Base-by-base conservation (phyloP, 331 rosid genomes). In the Quercus tomentella region DNA sequence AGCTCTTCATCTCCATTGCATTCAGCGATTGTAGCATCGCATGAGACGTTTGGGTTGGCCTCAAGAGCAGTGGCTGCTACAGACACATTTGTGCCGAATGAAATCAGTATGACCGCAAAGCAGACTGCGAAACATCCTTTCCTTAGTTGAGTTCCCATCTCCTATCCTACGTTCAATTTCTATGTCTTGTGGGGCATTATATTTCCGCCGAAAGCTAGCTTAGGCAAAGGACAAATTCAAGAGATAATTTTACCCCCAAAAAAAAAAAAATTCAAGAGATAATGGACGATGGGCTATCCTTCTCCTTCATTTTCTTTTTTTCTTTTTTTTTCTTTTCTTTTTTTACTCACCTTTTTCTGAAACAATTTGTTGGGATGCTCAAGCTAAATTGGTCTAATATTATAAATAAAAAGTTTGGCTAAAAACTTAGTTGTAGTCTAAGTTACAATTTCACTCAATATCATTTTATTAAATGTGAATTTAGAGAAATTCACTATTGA, bases 401-500 rank as follows among this genome's bases (percentile, higher is more conserved):
- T 30, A 30, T 0, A 4, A 4, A 30, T 30, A 30, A 30, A 30
- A 25, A 26, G 33, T 30, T 30, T 30, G 4, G 5, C 33, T 30
- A 30, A 30, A 30, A 30, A 30, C 0, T 30, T 30, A 0, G 1
- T 30, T 30, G 33, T 30, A 30, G 33, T 30, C 0, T 30, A 30
- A 30, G 0, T 30, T 30, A 30, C 0, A 30, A 30, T 0, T 30
- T 0, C 33, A 4, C 0, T 30, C 0, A 30, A 30, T 30, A 4
- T 30, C 0, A 0, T 0, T 30, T 30, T 30, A 30, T 30, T 30
- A 4, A 0, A 30, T 30, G 31, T 30, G 31, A 30, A 30, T 30
- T 30, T 30, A 4, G 31, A 30, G 0, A 30, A 30, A 30, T 30
- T 30, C 1, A 30, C 0, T 0, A 30, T 30, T 0, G 4, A 1